Conservation (phyloP, 257 asterid genomes). For the Solanum ossicruentum region DNA sequence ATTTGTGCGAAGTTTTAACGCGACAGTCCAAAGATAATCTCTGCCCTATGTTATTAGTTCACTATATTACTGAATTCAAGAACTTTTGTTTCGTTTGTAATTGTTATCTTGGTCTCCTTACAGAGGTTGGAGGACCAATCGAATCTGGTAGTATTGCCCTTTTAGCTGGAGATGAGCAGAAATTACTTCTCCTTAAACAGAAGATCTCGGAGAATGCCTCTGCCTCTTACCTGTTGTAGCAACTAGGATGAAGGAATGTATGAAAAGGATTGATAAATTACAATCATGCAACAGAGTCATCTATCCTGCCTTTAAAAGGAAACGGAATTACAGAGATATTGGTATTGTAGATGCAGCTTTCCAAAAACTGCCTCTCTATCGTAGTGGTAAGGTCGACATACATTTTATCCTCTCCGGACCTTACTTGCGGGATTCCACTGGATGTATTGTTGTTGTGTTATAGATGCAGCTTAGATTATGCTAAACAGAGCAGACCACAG, state of each 20-base stretch:
- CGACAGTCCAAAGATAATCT: neutral
- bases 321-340: conserved; percentile 12
- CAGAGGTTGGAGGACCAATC: conserved; percentile 2
- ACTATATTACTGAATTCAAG: neutral
- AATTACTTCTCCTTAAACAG: conserved; percentile 43
- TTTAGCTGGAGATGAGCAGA: conserved; percentile 12
- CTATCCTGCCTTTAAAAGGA: conserved; percentile 62
- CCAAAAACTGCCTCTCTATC: too few relatives aligned
- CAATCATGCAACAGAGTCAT: conserved; percentile 29
- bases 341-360: neutral
- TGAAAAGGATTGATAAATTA: conserved; percentile 42
- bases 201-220: conserved; percentile 50
- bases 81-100: neutral
- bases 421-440: too few relatives aligned
- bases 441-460: neutral
- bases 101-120: neutral
- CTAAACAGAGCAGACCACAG: neutral
- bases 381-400: too few relatives aligned
- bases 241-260: conserved; percentile 61
- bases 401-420: too few relatives aligned
- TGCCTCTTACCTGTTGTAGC: conserved; percentile 28
- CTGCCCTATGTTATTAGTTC: neutral
- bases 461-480: neutral
- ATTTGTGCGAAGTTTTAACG: neutral
- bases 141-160: conserved; percentile 15